Evolutionary conservation across 345 rosid species (phyloP).

Genomic region (Salix suchowensis): DNA sequence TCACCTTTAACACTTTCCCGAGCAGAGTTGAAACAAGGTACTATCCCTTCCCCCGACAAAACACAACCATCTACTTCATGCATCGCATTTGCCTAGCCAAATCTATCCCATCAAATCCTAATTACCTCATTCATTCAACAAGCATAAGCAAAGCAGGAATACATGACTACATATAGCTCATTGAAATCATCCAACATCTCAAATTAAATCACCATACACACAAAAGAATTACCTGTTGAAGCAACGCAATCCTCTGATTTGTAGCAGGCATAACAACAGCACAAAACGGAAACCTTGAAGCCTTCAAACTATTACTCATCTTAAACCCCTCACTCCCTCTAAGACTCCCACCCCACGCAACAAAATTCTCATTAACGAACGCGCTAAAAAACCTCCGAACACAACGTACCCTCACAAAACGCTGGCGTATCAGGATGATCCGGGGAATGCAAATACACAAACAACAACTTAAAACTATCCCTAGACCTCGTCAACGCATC

Average conservation of each 20-base stretch:
- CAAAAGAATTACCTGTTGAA: conserved; percentile 61
- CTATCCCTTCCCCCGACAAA: background rate
- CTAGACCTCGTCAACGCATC: conserved; percentile 91
- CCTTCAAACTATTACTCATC: conserved; percentile 98
- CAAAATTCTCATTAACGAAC: conserved; percentile 88
- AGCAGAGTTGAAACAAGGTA: background rate
- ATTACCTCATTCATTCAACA: background rate
- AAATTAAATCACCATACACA: background rate
- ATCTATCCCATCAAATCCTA: background rate
- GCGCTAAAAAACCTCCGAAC: conserved; percentile 58
- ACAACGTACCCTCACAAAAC: conserved; percentile 74
- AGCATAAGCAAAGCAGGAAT: background rate
- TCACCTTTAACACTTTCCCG: background rate
- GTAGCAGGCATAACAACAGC: conserved; percentile 97
- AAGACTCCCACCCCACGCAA: conserved; percentile 92
- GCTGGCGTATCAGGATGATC: conserved; percentile 84
- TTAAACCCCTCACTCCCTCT: conserved; percentile 96
- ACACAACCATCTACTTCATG: background rate
- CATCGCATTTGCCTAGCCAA: background rate
- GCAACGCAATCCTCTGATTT: conserved; percentile 89
- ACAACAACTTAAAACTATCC: conserved; percentile 60
- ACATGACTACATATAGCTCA: background rate
- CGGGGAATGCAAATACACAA: conserved; percentile 93
- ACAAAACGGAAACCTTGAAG: conserved; percentile 85
- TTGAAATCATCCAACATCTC: background rate